These are phyloP conservation scores for Verticillium klebahnii DNA, from an alignment of 2,329 filamentous ascomycete genomes.

Conservation along the genomic window DNA sequence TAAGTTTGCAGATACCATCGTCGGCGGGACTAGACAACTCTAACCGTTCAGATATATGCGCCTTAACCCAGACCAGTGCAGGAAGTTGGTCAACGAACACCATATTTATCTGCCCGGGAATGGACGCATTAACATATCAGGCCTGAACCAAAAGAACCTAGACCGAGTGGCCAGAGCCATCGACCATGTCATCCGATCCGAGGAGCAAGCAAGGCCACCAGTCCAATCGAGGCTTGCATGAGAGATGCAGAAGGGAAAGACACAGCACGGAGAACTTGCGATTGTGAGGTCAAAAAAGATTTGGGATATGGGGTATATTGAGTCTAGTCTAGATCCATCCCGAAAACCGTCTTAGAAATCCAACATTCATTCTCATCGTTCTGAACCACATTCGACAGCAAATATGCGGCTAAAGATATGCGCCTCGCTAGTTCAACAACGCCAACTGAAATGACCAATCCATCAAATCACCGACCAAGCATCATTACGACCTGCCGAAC, in stretches of 20 bases:
- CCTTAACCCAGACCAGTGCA: slow-evolving; percentile 3
- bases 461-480: not conserved
- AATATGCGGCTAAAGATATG: not conserved
- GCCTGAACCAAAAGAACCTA: slow-evolving; percentile 2
- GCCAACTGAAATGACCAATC: not conserved
- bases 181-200: not conserved
- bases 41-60: slow-evolving; percentile 1
- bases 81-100: not conserved
- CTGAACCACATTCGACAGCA: too few relatives aligned
- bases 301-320: not conserved
- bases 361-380: too few relatives aligned
- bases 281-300: not conserved
- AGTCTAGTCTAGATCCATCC: not conserved
- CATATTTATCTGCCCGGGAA: slow-evolving; percentile 5
- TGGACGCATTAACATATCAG: slow-evolving; percentile 6
- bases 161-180: slow-evolving; percentile 3
- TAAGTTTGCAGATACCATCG: not conserved
- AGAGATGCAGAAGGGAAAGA: not conserved
- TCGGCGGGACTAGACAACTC: not conserved
- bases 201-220: not conserved
- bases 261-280: too few relatives aligned
- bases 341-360: too few relatives aligned
- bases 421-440: not conserved
- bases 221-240: not conserved
- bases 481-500: slow-evolving; percentile 8